Evolutionary conservation across 2,329 filamentous ascomycete genomes (phyloP).

Genomic region (Zymoseptoria crescenta): DNA sequence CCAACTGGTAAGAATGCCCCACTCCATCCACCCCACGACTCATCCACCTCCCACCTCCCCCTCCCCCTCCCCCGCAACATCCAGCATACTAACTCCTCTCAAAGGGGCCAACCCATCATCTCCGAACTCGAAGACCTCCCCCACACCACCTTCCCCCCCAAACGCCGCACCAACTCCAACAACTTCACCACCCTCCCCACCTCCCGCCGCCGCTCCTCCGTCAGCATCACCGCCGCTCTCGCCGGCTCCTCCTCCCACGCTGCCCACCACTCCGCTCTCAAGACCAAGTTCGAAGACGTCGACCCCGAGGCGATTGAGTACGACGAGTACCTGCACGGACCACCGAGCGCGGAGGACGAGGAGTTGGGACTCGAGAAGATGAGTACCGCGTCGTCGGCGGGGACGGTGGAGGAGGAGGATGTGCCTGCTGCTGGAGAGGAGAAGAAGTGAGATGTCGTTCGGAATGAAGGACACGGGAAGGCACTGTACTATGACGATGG

Average conservation of each 20-base stretch:
- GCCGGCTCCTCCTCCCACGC: slow-evolving; percentile 41
- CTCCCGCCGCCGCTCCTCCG: neutral
- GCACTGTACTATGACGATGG: neutral
- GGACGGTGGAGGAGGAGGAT: slow-evolving; percentile 51
- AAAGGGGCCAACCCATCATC: slow-evolving; percentile 79
- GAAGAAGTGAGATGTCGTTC: slow-evolving; percentile 9
- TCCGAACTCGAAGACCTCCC: slow-evolving; percentile 70
- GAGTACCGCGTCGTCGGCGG: slow-evolving; percentile 37
- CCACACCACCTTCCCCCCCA: slow-evolving; percentile 76
- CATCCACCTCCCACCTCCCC: neutral
- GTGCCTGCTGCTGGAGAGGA: neutral
- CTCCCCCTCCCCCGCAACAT: slow-evolving; percentile 3
- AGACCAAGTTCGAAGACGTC: slow-evolving; percentile 92
- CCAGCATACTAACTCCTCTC: neutral
- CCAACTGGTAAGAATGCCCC: slow-evolving; percentile 68
- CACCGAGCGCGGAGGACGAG: slow-evolving; percentile 47
- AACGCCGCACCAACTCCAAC: slow-evolving; percentile 85
- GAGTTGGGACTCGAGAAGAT: slow-evolving; percentile 39
- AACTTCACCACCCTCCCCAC: neutral
- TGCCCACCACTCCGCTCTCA: slow-evolving; percentile 66
- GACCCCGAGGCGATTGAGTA: slow-evolving; percentile 80
- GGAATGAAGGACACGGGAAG: neutral
- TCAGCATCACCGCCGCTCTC: neutral
- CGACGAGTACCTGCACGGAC: slow-evolving; percentile 65
- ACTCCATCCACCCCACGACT: slow-evolving; percentile 4